phyloP scores from a whole-genome alignment of 75 land plant species.

The Pinus albicaulis region DNA sequence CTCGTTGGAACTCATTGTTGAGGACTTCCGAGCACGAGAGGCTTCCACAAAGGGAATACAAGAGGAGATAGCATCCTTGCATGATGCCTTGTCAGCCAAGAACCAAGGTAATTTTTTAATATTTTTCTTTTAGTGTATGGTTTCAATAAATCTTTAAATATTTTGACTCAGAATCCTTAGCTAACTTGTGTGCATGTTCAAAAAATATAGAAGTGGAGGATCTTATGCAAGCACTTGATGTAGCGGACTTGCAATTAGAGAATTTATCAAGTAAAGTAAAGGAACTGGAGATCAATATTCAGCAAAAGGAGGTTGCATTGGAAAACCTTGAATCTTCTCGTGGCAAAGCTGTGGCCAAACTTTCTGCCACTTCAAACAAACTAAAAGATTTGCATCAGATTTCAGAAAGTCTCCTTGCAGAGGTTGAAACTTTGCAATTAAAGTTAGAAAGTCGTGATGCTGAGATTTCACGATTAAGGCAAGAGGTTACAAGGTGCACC shows the following conservation, averaged over 20 bases:
- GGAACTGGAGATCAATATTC: conserved; percentile 55
- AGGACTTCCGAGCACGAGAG: conserved; percentile 24
- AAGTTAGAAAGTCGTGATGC: conserved; percentile 69
- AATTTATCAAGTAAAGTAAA: conserved; percentile 40
- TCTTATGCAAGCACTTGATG: conserved; percentile 75
- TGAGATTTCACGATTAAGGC: conserved; percentile 72
- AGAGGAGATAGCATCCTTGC: conserved; percentile 34
- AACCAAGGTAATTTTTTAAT: conserved; percentile 52
- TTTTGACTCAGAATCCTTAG: neutral
- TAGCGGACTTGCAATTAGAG: conserved; percentile 68
- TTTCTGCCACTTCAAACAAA: conserved; percentile 71
- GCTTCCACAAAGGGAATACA: conserved; percentile 19
- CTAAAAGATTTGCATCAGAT: conserved; percentile 77
- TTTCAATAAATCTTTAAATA: neutral
- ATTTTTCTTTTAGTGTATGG: conserved; percentile 2
- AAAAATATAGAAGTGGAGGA: conserved; percentile 59
- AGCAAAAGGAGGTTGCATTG: conserved; percentile 48
- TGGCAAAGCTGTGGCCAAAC: conserved; percentile 63
- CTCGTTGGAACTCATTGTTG: conserved; percentile 27
- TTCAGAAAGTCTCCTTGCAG: conserved; percentile 72
- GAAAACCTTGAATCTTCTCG: conserved; percentile 72
- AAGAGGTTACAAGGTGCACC: conserved; percentile 70
- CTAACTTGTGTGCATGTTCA: conserved; percentile 6
- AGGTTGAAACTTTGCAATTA: conserved; percentile 81
- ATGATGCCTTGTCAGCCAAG: conserved; percentile 42